These are phyloP conservation scores for Juglanconis sp. DNA, from an alignment of 2,329 filamentous ascomycete species.

Conservation along the genomic window DNA sequence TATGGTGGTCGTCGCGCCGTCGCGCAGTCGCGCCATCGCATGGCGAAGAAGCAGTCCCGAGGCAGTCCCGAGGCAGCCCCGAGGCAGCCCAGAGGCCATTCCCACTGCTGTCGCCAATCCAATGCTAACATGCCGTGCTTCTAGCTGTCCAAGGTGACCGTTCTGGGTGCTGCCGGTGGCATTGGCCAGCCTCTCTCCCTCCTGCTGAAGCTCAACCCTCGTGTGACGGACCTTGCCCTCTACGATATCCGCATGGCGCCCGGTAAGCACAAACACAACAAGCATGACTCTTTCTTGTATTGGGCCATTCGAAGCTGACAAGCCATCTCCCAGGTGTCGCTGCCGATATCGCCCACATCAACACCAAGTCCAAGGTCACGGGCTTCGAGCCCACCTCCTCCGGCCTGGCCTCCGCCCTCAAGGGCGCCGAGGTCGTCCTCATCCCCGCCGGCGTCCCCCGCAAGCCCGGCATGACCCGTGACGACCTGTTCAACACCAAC, in stretches of 20 bases:
- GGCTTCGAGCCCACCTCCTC: constrained; percentile 78
- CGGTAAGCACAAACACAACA: constrained; percentile 50
- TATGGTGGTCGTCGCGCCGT: too few relatives aligned
- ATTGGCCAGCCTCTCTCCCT: constrained; percentile 98
- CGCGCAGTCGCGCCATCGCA: too few relatives aligned
- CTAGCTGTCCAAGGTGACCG: constrained; percentile 93
- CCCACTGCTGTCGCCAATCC: constrained; percentile 14
- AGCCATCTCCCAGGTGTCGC: constrained; percentile 73
- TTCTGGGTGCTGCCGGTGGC: constrained; percentile 94
- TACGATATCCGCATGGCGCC: constrained; percentile 96
- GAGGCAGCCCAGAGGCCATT: not conserved
- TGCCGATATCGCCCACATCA: constrained; percentile 97
- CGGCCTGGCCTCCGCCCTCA: constrained; percentile 75
- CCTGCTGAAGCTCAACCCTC: constrained; percentile 96
- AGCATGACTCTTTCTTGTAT: not conserved
- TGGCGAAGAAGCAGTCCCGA: not conserved
- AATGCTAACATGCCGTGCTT: constrained; percentile 20
- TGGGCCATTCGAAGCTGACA: constrained; percentile 23
- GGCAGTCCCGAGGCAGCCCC: not conserved
- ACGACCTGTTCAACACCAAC: constrained; percentile 99
- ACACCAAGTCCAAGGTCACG: constrained; percentile 93
- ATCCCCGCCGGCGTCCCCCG: constrained; percentile 98
- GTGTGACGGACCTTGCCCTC: constrained; percentile 88
- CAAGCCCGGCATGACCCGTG: constrained; percentile 99
- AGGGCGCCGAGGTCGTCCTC: constrained; percentile 88